A percentile compares a stretch with the other conserved stretches of the same genome.
Evolutionary conservation across 2,329 filamentous ascomycete genomes (phyloP).

Genomic region (Calonectria hongkongensis): DNA sequence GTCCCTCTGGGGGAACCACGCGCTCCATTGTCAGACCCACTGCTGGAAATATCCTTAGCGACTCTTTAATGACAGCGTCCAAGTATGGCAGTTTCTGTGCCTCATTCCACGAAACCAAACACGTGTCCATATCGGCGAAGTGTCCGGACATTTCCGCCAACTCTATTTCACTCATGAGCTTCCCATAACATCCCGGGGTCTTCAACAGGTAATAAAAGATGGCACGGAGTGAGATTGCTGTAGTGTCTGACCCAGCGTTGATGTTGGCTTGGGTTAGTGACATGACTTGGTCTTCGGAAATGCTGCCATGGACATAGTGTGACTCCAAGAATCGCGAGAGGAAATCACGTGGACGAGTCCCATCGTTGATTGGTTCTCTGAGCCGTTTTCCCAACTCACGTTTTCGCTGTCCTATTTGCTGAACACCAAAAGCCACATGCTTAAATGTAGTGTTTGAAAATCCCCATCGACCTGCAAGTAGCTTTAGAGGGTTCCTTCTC

Average conservation of each 20-base stretch:
- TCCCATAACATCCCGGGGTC: neutral
- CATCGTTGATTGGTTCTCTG: neutral
- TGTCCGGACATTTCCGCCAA: neutral
- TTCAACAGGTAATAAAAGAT: neutral
- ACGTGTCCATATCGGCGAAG: neutral
- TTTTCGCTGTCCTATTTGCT: conserved; percentile 1
- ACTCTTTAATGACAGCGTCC: conserved; percentile 4
- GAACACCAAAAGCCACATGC: conserved; percentile 1
- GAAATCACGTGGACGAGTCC: neutral
- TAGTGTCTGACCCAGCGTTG: conserved; percentile 6
- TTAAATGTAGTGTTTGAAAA: neutral
- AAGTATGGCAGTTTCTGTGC: conserved; percentile 2
- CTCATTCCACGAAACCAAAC: neutral
- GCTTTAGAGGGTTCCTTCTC: neutral
- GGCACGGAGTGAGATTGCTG: neutral
- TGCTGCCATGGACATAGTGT: neutral
- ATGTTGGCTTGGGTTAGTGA: neutral
- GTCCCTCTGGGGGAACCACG: neutral
- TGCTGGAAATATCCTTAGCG: neutral
- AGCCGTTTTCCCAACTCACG: neutral
- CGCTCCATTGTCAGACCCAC: neutral
- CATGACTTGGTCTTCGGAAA: conserved; percentile 1
- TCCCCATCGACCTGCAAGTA: neutral
- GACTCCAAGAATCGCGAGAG: neutral
- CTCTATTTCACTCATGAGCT: neutral